phyloP scores from a whole-genome alignment of 176 grass and related monocot species.

The Avena atlantica region DNA sequence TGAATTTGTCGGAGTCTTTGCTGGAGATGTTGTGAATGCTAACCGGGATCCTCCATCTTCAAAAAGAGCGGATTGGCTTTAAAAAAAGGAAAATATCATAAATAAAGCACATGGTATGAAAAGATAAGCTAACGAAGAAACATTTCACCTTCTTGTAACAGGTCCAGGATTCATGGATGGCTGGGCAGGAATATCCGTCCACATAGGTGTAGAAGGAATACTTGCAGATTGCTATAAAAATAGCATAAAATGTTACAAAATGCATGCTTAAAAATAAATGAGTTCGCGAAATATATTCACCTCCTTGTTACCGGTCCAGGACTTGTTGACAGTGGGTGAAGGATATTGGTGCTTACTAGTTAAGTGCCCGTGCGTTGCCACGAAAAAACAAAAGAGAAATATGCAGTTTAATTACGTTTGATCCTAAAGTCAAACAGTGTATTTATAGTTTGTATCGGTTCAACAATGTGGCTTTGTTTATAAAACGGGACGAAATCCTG shows the following conservation, averaged over 20 bases:
- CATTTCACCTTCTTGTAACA: neutral
- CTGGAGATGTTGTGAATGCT: neutral
- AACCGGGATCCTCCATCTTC: neutral
- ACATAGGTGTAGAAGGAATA: neutral
- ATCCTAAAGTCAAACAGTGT: too few relatives aligned
- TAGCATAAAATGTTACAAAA: neutral
- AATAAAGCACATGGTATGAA: neutral
- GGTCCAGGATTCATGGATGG: neutral
- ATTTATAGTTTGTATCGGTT: too few relatives aligned
- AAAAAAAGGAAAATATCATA: neutral
- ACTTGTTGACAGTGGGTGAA: too few relatives aligned
- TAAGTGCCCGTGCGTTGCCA: too few relatives aligned
- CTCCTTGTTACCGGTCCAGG: too few relatives aligned
- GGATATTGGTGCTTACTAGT: too few relatives aligned
- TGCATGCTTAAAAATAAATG: neutral
- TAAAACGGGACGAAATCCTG: too few relatives aligned
- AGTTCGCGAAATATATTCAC: neutral
- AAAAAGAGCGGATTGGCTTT: neutral
- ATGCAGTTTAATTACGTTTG: too few relatives aligned
- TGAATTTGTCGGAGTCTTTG: neutral
- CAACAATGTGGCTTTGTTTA: too few relatives aligned
- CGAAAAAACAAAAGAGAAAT: too few relatives aligned
- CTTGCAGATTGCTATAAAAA: neutral
- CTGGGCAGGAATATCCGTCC: neutral
- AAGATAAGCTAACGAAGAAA: neutral